phyloP scores from a whole-genome alignment of 345 rosid genomes.

The Noccaea caerulescens region DNA sequence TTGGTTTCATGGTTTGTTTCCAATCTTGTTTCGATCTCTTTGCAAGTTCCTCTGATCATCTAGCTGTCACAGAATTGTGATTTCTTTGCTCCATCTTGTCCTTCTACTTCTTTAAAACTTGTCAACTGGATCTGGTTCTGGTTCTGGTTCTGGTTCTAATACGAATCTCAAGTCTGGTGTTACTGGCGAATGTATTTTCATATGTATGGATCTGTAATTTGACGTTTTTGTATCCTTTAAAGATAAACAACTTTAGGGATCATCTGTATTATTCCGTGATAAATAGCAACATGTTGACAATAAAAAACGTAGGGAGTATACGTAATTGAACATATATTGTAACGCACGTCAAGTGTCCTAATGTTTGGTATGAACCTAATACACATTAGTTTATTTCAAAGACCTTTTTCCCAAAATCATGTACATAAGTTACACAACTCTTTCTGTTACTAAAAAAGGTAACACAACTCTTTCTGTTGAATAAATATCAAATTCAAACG shows the following conservation, averaged over 20 bases:
- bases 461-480: too few species aligned
- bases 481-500: too few species aligned
- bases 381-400: too few species aligned
- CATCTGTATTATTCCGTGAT: too few species aligned
- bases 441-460: too few species aligned
- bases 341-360: too few species aligned
- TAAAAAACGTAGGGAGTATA: too few species aligned
- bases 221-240: not conserved
- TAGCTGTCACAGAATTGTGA: slow-evolving; percentile 9
- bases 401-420: not conserved
- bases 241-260: not conserved
- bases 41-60: slow-evolving; percentile 2
- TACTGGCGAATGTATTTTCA: not conserved
- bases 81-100: slow-evolving; percentile 10
- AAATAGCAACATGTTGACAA: too few species aligned
- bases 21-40: not conserved
- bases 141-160: not conserved
- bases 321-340: too few species aligned
- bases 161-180: slow-evolving; percentile 11
- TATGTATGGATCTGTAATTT: slow-evolving; percentile 1
- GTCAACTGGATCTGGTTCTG: slow-evolving; percentile 1
- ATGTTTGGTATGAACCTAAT: too few species aligned
- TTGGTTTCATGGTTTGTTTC: not conserved
- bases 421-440: too few species aligned
- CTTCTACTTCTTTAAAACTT: not conserved